Evolutionary conservation across 441 rosid species (phyloP).

Genomic region (Erodium moschatum): DNA sequence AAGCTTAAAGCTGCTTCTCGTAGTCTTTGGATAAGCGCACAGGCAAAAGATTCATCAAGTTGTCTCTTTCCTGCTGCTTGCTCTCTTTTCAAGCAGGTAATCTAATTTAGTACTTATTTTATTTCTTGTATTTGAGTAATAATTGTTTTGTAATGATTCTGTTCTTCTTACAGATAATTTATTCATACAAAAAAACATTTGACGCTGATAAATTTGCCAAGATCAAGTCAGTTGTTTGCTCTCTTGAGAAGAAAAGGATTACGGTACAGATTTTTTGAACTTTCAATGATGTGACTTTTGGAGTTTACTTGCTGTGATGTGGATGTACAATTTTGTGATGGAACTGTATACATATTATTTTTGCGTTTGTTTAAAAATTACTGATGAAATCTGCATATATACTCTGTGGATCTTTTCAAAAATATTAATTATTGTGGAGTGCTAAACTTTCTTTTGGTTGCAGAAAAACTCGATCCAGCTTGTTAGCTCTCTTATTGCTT

Average conservation of each 20-base stretch:
- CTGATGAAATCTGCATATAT: neutral
- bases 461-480: conserved; percentile 37
- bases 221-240: conserved; percentile 46
- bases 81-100: conserved; percentile 65
- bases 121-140: conserved; percentile 2
- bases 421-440: neutral
- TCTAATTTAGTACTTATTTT: conserved; percentile 11
- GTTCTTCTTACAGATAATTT: conserved; percentile 48
- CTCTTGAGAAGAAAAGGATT: conserved; percentile 30
- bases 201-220: conserved; percentile 45
- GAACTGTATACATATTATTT: neutral
- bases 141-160: conserved; percentile 18
- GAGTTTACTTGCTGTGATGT: neutral
- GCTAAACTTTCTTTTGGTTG: conserved; percentile 13
- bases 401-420: neutral
- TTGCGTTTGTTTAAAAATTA: neutral
- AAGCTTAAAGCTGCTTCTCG: conserved; percentile 52
- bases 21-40: conserved; percentile 47
- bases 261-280: conserved; percentile 35
- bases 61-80: conserved; percentile 56
- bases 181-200: conserved; percentile 57
- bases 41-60: conserved; percentile 28
- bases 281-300: no score
- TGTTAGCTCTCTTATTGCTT: conserved; percentile 45
- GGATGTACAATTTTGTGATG: neutral